phyloP scores from a whole-genome alignment of 2,329 filamentous ascomycete species.

The Diaporthe sp. region DNA sequence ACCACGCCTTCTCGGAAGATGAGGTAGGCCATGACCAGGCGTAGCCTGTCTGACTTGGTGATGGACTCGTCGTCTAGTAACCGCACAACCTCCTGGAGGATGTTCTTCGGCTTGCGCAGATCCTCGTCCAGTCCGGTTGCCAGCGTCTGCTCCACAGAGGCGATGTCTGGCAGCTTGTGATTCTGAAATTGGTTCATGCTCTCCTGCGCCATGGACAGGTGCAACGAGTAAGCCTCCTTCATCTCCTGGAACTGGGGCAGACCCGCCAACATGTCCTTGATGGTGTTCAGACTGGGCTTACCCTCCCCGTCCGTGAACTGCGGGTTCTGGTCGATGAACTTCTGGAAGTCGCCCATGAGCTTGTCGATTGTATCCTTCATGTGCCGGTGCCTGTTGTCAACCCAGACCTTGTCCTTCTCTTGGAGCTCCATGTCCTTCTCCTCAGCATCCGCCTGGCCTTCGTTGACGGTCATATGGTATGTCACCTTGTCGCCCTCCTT shows the following conservation, averaged over 20 bases:
- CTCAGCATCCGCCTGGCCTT: conserved; percentile 78
- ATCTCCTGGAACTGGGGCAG: conserved; percentile 95
- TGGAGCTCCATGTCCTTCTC: conserved; percentile 92
- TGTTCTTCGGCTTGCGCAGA: conserved; percentile 88
- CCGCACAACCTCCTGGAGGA: conserved; percentile 87
- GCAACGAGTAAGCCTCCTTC: conserved; percentile 94
- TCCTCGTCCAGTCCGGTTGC: conserved; percentile 96
- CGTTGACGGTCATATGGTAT: conserved; percentile 84
- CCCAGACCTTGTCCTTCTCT: conserved; percentile 95
- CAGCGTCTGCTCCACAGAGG: conserved; percentile 89
- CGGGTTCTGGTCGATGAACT: conserved; percentile 90
- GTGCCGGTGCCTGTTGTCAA: conserved; percentile 92
- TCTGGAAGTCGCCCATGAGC: conserved; percentile 91
- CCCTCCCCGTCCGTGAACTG: conserved; percentile 83
- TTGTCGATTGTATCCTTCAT: conserved; percentile 99
- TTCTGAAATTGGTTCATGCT: conserved; percentile 95
- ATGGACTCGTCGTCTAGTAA: conserved; percentile 89
- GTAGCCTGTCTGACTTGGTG: conserved; percentile 79
- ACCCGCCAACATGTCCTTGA: conserved; percentile 97
- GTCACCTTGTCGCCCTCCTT: conserved; percentile 90
- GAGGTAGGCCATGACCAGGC: conserved; percentile 87
- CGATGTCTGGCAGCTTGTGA: conserved; percentile 88
- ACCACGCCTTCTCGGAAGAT: conserved; percentile 90
- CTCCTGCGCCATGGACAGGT: conserved; percentile 96
- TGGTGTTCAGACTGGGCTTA: conserved; percentile 85